These are phyloP conservation scores for Citrus mangshanensis DNA, from an alignment of 345 rosid species.

Conservation along the genomic window DNA sequence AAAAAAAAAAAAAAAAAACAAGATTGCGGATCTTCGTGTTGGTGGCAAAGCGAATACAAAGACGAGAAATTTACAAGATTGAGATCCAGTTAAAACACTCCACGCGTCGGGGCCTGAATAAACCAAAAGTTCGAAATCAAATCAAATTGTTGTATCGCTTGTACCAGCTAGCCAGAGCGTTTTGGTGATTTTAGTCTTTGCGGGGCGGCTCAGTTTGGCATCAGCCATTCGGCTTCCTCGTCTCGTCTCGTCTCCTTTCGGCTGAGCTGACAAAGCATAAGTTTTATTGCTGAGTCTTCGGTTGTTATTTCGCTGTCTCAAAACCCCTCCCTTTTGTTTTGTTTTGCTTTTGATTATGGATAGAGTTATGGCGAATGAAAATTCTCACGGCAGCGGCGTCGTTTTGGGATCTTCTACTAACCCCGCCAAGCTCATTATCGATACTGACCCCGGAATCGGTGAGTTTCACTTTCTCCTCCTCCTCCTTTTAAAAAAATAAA, in stretches of 20 bases:
- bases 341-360: slow-evolving; percentile 19
- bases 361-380: slow-evolving; percentile 15
- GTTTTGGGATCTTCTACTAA: slow-evolving; percentile 22
- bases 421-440: slow-evolving; percentile 78
- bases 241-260: neutral
- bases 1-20: too few species aligned
- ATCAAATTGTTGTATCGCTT: neutral
- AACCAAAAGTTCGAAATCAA: too few species aligned
- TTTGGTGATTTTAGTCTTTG: neutral
- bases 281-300: neutral
- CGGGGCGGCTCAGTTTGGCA: neutral
- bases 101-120: neutral
- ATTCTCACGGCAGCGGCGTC: slow-evolving; percentile 20
- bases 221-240: neutral
- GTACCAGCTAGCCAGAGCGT: too few species aligned
- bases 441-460: slow-evolving; percentile 99
- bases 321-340: neutral
- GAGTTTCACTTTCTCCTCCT: slow-evolving; percentile 16
- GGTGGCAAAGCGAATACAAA: neutral
- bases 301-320: neutral
- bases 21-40: neutral
- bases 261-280: too few species aligned
- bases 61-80: too few species aligned
- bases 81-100: neutral
- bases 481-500: too few species aligned